These are phyloP conservation scores for Sungouiella blattae DNA, from an alignment of 805 yeast genomes.

Conservation along the genomic window DNA sequence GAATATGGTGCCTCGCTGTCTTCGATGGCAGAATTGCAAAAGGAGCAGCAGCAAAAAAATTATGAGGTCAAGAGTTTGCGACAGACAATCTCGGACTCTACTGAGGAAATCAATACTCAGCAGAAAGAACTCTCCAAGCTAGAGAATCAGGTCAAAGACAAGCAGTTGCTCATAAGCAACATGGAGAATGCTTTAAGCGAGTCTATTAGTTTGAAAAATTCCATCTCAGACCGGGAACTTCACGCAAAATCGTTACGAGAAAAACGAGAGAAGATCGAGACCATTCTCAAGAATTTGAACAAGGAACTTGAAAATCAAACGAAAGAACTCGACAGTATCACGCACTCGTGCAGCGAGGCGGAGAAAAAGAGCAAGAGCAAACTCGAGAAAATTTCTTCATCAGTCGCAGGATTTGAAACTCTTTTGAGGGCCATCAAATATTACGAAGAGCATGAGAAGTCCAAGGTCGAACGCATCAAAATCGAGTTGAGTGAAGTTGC, in stretches of 20 bases:
- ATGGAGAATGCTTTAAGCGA: slow-evolving; percentile 52
- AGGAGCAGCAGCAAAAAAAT: slow-evolving; percentile 34
- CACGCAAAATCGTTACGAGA: slow-evolving; percentile 15
- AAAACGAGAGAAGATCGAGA: slow-evolving; percentile 5
- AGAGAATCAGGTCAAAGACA: slow-evolving; percentile 52
- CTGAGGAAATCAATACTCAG: slow-evolving; percentile 42
- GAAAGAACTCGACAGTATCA: slow-evolving; percentile 5
- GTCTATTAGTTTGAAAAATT: slow-evolving; percentile 34
- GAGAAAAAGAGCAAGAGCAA: neutral
- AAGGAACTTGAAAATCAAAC: slow-evolving; percentile 2
- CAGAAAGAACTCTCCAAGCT: slow-evolving; percentile 43
- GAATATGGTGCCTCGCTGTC: slow-evolving; percentile 34
- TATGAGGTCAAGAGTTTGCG: slow-evolving; percentile 41
- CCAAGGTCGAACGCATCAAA: slow-evolving; percentile 22
- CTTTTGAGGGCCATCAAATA: slow-evolving; percentile 9
- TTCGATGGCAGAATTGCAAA: slow-evolving; percentile 47
- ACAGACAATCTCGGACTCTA: slow-evolving; percentile 20
- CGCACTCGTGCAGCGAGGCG: slow-evolving; percentile 1
- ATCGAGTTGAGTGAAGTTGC: slow-evolving; percentile 1
- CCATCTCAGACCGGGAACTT: slow-evolving; percentile 32
- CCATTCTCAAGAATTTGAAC: slow-evolving; percentile 4
- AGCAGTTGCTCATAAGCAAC: slow-evolving; percentile 47
- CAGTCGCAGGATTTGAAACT: neutral
- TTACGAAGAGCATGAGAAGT: slow-evolving; percentile 21
- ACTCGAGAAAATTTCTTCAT: neutral